Evolutionary conservation across 805 yeast species (phyloP).

Genomic region (Ogataea polymorpha): DNA sequence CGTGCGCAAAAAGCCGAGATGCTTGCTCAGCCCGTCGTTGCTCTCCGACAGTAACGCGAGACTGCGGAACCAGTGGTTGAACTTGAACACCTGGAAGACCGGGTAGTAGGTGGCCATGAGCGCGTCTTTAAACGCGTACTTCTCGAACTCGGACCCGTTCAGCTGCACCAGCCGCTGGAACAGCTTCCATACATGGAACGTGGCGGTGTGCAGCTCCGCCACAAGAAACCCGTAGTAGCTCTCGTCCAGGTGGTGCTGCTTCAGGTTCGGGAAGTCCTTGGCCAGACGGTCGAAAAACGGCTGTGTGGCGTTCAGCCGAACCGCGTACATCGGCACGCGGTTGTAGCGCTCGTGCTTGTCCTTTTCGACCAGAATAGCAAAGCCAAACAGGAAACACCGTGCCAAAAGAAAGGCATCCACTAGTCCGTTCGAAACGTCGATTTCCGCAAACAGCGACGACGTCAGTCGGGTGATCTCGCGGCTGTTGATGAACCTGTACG

Average conservation of each 20-base stretch:
- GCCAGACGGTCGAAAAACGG: constrained; percentile 7
- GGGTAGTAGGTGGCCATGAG: constrained; percentile 16
- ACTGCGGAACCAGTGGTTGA: constrained; percentile 22
- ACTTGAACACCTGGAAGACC: constrained; percentile 20
- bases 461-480: constrained; percentile 9
- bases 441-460: constrained; percentile 8
- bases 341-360: constrained; percentile 15
- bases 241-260: constrained; percentile 20
- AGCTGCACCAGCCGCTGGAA: constrained; percentile 8
- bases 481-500: constrained; percentile 16
- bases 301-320: constrained; percentile 9
- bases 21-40: constrained; percentile 14
- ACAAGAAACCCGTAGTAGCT: constrained; percentile 18
- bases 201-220: constrained; percentile 5
- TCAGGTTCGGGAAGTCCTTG: constrained; percentile 15
- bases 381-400: constrained; percentile 17
- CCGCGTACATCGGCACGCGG: constrained; percentile 15
- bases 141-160: constrained; percentile 12
- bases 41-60: constrained; percentile 17
- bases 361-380: constrained; percentile 16
- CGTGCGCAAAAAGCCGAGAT: constrained; percentile 16
- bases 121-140: constrained; percentile 9
- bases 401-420: constrained; percentile 11
- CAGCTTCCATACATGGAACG: constrained; percentile 13
- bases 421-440: constrained; percentile 3